These are phyloP conservation scores for Corylus avellana DNA, from an alignment of 306 rosid species.

Conservation along the genomic window DNA sequence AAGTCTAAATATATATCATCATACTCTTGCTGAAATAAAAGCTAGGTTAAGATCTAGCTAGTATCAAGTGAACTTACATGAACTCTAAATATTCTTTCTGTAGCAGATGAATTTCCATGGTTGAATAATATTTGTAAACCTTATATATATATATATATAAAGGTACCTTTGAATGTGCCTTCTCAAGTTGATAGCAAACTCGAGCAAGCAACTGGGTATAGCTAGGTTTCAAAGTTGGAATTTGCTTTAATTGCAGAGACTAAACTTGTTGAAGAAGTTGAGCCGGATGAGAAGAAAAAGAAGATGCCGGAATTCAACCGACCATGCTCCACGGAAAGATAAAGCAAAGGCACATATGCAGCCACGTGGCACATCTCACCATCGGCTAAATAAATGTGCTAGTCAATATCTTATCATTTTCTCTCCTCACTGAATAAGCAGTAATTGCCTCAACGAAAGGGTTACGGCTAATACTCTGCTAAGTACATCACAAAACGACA, in stretches of 20 bases:
- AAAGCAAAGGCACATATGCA: slow-evolving; percentile 63
- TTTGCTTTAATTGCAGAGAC: slow-evolving; percentile 27
- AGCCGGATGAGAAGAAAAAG: slow-evolving; percentile 40
- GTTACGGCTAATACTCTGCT: slow-evolving; percentile 2
- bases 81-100: slow-evolving; percentile 11
- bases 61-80: slow-evolving; percentile 18
- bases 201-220: slow-evolving; percentile 26
- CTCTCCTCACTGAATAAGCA: slow-evolving; percentile 24
- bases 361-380: slow-evolving; percentile 66
- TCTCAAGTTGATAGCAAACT: neutral
- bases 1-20: neutral
- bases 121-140: slow-evolving; percentile 2
- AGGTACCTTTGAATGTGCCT: neutral
- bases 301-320: slow-evolving; percentile 88
- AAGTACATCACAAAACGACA: neutral
- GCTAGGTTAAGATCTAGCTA: slow-evolving; percentile 10
- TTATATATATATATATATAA: too few relatives aligned
- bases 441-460: slow-evolving; percentile 17
- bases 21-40: neutral
- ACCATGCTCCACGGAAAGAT: slow-evolving; percentile 71
- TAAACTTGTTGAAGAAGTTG: slow-evolving; percentile 43
- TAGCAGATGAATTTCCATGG: neutral
- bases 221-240: slow-evolving; percentile 24
- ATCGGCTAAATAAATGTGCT: slow-evolving; percentile 45
- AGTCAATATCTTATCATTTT: slow-evolving; percentile 45